Conservation (phyloP, 345 rosid genomes). For the Syzygium grande region DNA sequence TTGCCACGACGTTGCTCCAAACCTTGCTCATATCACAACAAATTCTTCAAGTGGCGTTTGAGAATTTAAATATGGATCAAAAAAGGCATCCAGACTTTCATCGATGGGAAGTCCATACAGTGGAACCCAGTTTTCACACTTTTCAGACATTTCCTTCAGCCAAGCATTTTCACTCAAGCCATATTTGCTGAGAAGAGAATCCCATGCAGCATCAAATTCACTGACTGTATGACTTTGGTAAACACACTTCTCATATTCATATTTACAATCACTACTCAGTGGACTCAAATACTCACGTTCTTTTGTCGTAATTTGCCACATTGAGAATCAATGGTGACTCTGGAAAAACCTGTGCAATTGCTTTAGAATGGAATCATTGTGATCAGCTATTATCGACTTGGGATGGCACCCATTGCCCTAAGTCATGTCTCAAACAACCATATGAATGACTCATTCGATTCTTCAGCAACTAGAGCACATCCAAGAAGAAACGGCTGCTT, state of each 20-base stretch:
- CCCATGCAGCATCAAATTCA: conserved; percentile 62
- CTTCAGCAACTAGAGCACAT: conserved; percentile 66
- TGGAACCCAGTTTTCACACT: conserved; percentile 72
- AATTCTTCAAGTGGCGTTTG: conserved; percentile 55
- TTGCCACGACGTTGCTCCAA: conserved; percentile 64
- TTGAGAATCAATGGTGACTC: conserved; percentile 63
- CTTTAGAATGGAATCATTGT: conserved; percentile 58
- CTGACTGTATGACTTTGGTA: conserved; percentile 50
- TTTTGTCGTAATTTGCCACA: conserved; percentile 59
- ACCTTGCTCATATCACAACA: conserved; percentile 45
- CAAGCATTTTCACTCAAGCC: conserved; percentile 46
- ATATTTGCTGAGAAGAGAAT: conserved; percentile 43
- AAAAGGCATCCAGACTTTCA: conserved; percentile 51
- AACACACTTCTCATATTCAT: conserved; percentile 59
- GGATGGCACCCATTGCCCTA: conserved; percentile 65
- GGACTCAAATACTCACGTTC: conserved; percentile 50
- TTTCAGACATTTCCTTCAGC: conserved; percentile 64
- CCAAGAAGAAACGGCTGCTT: conserved; percentile 82
- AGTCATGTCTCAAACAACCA: conserved; percentile 85
- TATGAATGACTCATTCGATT: conserved; percentile 51
- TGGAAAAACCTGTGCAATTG: conserved; percentile 61
- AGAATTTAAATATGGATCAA: conserved; percentile 38
- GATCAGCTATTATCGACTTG: conserved; percentile 69
- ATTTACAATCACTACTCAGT: conserved; percentile 46
- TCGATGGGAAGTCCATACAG: conserved; percentile 59